Evolutionary conservation across 306 rosid species (phyloP), one percentile per base, ranked within the genome.

Genomic region (Pterocarpus santalinus): DNA sequence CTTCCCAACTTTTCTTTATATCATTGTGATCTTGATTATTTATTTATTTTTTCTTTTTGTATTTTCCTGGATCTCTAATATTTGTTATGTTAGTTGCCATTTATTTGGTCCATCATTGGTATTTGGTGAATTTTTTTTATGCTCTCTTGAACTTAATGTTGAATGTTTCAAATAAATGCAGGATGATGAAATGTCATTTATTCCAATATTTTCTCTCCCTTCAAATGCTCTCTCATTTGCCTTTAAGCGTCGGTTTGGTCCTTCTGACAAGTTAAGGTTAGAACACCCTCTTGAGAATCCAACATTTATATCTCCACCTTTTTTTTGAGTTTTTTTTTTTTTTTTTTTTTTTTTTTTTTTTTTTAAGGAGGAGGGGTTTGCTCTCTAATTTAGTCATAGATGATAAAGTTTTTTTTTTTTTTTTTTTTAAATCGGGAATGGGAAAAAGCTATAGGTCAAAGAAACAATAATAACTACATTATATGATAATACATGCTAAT

Each of bases 141-240:
- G 41, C 71, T 60, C 32, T 61, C 49, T 75, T 49, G 51, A 65
- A 55, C 60, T n/a, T 17, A 10, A 15, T 47, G 10, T 65, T 68
- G 60, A 78, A 51, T 51, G 30, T 80, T 85, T 73, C 76, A 80
- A 69, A 65, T 71, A 56, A 30, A 75, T 89, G 87, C 91, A 95
- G 99, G 99, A 95, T 56, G 96, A 90, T 8, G 89, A 91, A 86
- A 49, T 95, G 89, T 87, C 99, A 53, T 89, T 93, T 86, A 91
- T 93, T 78, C 99, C 99, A 22, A 36, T 82, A 61, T 17, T 95
- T 47, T 88, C 90, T 38, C 86, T 93, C 60, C 97, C 99, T 62
- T 95, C 98, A 41, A 95, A 93, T 89, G 92, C 93, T 34, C 43
- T 91, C 13, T 88, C 99, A 13, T 88, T 89, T 81, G 97, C 99